Evolutionary conservation across 2,329 filamentous ascomycete genomes (phyloP), one percentile per base, ranked within the genome.

Genomic region (Paecilomyces variotii): DNA sequence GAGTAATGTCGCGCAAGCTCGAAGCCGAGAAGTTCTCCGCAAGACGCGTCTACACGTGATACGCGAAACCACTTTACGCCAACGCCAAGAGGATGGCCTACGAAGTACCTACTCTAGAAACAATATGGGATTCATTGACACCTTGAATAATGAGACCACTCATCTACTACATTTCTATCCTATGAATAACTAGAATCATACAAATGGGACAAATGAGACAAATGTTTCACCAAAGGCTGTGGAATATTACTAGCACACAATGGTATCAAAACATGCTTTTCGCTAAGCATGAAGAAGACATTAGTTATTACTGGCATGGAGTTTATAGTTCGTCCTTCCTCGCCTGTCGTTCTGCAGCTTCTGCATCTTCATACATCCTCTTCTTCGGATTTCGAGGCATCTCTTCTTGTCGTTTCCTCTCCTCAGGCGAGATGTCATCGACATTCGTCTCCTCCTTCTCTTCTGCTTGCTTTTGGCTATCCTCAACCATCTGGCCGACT

Each of bases 341-440:
- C 57, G 63, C 62, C 34, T 45, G n/a, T 45, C 39, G 39, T n/a
- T 19, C 39, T 4, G 39, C 39, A 45, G 70, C 64, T 51, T 67
- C 61, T 25, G 72, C 64, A 45, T 70, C 64, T 53, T 75, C 76
- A 57, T 80, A 79, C 76, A 79, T 79, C 58, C 78, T 66, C 65
- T 80, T 80, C 64, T 79, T 78, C 7, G 78, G 66, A 64, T 80
- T 80, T 26, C 72, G 69, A 34, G 75, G 74, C 34, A 72, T 64
- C 53, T 74, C 73, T 54, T 74, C 73, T 53, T 76, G 71, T 54
- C 65, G 63, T 27, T 65, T 61, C 45, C 65, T 65, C 62, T 75
- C 73, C 56, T 76, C 72, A 1, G 68, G 68, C 3, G 70, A 70
- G 12, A 72, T 64, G 55, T 74, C 70, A 55, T 74, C 69, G 26